These are phyloP conservation scores for Corrigiola litoralis DNA, from an alignment of 179 eudicot species.

Conservation along the genomic window DNA sequence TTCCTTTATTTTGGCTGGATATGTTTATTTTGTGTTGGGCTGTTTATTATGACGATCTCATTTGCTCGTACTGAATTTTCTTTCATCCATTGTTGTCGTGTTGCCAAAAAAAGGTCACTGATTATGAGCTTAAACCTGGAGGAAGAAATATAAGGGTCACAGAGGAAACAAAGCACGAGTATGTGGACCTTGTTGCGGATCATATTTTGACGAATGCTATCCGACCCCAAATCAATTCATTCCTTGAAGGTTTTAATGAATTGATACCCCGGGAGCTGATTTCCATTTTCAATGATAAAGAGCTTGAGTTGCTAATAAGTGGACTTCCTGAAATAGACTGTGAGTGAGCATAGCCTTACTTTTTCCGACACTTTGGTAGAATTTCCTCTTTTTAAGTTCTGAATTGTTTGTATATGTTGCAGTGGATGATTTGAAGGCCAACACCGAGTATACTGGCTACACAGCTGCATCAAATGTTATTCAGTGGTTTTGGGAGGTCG, in stretches of 20 bases:
- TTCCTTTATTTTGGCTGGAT: background rate
- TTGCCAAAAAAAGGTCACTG: conserved; percentile 63
- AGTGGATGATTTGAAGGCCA: conserved; percentile 97
- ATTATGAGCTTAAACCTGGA: conserved; percentile 96
- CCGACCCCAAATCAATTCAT: conserved; percentile 96
- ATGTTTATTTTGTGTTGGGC: background rate
- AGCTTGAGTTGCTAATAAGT: conserved; percentile 94
- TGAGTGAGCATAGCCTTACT: conserved; percentile 36
- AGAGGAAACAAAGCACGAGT: conserved; percentile 97
- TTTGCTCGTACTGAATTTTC: background rate
- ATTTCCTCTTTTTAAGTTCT: conserved; percentile 1
- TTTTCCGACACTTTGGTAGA: background rate
- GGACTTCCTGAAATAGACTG: conserved; percentile 99
- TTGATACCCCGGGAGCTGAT: conserved; percentile 84
- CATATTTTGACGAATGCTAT: conserved; percentile 97
- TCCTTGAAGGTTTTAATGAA: conserved; percentile 89
- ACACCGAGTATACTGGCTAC: conserved; percentile 91
- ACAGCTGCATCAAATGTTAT: conserved; percentile 70
- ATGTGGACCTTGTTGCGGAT: conserved; percentile 97
- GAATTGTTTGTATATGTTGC: conserved; percentile 26
- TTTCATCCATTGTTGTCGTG: background rate
- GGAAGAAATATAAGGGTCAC: conserved; percentile 95
- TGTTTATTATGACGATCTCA: background rate
- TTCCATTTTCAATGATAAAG: conserved; percentile 90
- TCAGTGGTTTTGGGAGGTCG: conserved; percentile 99